Conservation (phyloP, 2,329 filamentous ascomycete genomes). For the Apiospora koreana region DNA sequence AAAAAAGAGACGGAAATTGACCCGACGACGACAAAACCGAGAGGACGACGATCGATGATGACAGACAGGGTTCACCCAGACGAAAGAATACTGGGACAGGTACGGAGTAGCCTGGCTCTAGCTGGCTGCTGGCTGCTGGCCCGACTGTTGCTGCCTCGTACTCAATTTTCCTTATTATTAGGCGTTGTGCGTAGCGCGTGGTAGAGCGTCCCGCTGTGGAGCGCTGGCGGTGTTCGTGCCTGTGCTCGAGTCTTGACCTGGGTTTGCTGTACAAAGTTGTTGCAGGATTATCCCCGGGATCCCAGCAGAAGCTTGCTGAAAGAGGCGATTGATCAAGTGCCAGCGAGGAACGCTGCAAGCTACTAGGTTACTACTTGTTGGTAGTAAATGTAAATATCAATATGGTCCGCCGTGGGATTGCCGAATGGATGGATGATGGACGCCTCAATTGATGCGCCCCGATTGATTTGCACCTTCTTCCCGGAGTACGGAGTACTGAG, state of each 20-base stretch:
- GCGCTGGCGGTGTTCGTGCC: not conserved
- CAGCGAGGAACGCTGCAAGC: not conserved
- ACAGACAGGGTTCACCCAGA: not conserved
- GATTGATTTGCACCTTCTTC: not conserved
- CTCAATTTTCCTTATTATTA: not conserved
- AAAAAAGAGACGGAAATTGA: not conserved
- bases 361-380: not conserved
- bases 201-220: conserved; percentile 3
- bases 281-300: conserved; percentile 1
- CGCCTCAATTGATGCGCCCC: not conserved
- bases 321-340: not conserved
- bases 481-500: too few species aligned
- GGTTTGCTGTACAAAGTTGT: not conserved
- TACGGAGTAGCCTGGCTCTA: not conserved
- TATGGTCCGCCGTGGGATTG: not conserved
- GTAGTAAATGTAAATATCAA: not conserved
- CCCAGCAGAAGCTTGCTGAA: not conserved
- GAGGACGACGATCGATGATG: not conserved
- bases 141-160: conserved; percentile 4
- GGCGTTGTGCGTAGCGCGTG: not conserved
- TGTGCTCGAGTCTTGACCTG: not conserved
- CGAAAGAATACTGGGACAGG: not conserved
- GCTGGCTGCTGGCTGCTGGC: not conserved
- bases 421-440: not conserved
- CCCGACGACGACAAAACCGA: not conserved